Percentiles rank a stretch among this genome's conserved stretches.
phyloP scores from a whole-genome alignment of 2,329 filamentous ascomycete genomes.

The Helicocarpus griseus region DNA sequence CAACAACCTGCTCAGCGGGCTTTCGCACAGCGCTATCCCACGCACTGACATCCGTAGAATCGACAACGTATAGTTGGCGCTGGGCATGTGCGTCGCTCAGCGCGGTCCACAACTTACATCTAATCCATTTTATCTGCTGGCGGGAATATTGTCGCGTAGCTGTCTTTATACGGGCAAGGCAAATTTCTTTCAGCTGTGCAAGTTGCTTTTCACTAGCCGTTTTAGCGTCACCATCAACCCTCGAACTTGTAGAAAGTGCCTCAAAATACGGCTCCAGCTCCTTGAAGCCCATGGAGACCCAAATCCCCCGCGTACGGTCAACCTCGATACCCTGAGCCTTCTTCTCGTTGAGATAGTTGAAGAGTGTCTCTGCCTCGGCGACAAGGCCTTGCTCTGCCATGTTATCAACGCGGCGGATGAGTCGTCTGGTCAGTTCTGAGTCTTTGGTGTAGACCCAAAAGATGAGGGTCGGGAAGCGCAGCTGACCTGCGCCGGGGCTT shows the following conservation, averaged over 20 bases:
- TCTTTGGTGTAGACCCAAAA: slow-evolving; percentile 80
- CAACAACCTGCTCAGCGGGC: slow-evolving; percentile 54
- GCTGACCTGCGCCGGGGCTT: slow-evolving; percentile 13
- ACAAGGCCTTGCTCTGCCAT: slow-evolving; percentile 65
- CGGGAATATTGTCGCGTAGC: slow-evolving; percentile 83
- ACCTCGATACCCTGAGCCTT: slow-evolving; percentile 43
- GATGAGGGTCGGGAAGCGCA: slow-evolving; percentile 54
- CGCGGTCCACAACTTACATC: slow-evolving; percentile 65
- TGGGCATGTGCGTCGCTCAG: slow-evolving; percentile 47
- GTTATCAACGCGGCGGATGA: slow-evolving; percentile 69
- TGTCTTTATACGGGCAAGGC: slow-evolving; percentile 66
- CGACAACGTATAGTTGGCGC: slow-evolving; percentile 63
- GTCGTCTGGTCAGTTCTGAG: slow-evolving; percentile 56
- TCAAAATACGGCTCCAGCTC: slow-evolving; percentile 68
- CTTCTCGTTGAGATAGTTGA: slow-evolving; percentile 37
- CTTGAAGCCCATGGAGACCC: slow-evolving; percentile 94
- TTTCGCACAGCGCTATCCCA: slow-evolving; percentile 57
- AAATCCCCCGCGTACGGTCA: slow-evolving; percentile 75
- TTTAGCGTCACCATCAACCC: slow-evolving; percentile 1
- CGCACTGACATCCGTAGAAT: slow-evolving; percentile 51
- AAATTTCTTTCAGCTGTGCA: slow-evolving; percentile 46
- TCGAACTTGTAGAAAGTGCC: slow-evolving; percentile 24
- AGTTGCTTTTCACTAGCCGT: slow-evolving; percentile 32
- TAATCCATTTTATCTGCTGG: slow-evolving; percentile 78
- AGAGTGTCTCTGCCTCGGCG: slow-evolving; percentile 50